These are phyloP conservation scores for Fusarium buharicum DNA, from an alignment of 2,329 filamentous ascomycete species.

Conservation along the genomic window DNA sequence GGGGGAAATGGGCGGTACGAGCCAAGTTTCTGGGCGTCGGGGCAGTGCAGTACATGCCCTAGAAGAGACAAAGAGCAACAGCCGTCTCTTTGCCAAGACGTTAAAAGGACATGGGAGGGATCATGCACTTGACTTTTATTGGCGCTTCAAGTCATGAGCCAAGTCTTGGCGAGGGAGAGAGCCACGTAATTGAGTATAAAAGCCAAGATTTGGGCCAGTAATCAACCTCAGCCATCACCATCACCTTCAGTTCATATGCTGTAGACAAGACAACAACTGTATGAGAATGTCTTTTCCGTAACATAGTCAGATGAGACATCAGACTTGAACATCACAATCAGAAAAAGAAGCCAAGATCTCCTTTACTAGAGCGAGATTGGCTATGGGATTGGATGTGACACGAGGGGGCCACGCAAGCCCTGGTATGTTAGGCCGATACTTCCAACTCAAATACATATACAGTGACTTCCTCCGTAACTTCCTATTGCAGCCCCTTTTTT, in stretches of 20 bases:
- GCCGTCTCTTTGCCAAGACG: slow-evolving; percentile 23
- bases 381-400: neutral
- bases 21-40: slow-evolving; percentile 42
- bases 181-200: slow-evolving; percentile 33
- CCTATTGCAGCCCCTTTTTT: neutral
- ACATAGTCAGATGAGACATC: neutral
- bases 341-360: slow-evolving; percentile 26
- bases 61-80: slow-evolving; percentile 6
- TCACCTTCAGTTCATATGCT: no score
- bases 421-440: slow-evolving; percentile 2
- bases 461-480: rapidly evolving
- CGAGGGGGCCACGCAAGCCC: slow-evolving; percentile 32
- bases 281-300: neutral
- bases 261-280: neutral
- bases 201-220: neutral
- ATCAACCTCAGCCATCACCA: no score
- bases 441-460: rapidly evolving
- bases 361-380: slow-evolving; percentile 8
- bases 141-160: slow-evolving; percentile 6
- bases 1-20: slow-evolving; percentile 30
- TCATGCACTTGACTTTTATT: slow-evolving; percentile 14
- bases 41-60: slow-evolving; percentile 38
- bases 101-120: slow-evolving; percentile 22
- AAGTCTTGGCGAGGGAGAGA: slow-evolving; percentile 31
- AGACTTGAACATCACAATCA: slow-evolving; percentile 15